Conservation (phyloP, 768 basidiomycete genomes). For the Mycena indigotica region DNA sequence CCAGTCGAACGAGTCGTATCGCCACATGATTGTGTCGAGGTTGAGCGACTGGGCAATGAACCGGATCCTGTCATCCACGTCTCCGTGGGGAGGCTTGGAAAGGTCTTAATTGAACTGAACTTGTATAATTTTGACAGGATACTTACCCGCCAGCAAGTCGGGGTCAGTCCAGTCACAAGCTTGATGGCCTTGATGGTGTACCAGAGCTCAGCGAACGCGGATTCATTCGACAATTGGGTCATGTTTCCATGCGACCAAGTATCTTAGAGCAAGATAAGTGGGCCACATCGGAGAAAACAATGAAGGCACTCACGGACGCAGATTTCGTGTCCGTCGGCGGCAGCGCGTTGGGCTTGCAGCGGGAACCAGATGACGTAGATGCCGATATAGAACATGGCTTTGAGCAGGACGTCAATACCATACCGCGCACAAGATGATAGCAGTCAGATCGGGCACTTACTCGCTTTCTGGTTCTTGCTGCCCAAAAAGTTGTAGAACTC, state of each 20-base stretch:
- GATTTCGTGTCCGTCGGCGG: constrained; percentile 59
- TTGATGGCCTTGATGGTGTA: constrained; percentile 67
- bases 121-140: background rate
- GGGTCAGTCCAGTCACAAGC: constrained; percentile 55
- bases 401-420: too few species aligned
- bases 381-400: constrained; percentile 68
- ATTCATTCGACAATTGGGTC: constrained; percentile 60
- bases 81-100: constrained; percentile 15
- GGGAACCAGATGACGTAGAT: constrained; percentile 61
- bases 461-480: constrained; percentile 60
- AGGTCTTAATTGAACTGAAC: background rate
- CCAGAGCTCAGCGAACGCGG: constrained; percentile 78
- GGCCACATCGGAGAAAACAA: background rate
- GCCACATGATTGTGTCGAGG: constrained; percentile 53
- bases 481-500: constrained; percentile 58
- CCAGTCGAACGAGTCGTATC: constrained; percentile 74
- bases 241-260: constrained; percentile 61
- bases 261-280: constrained; percentile 32
- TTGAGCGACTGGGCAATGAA: constrained; percentile 19
- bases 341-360: constrained; percentile 53
- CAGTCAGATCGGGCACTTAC: constrained; percentile 36
- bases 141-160: constrained; percentile 62
- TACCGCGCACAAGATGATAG: too few species aligned
- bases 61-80: constrained; percentile 21
- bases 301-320: constrained; percentile 52